Evolutionary conservation across 306 rosid species (phyloP).

Genomic region (Acacia acuminata): DNA sequence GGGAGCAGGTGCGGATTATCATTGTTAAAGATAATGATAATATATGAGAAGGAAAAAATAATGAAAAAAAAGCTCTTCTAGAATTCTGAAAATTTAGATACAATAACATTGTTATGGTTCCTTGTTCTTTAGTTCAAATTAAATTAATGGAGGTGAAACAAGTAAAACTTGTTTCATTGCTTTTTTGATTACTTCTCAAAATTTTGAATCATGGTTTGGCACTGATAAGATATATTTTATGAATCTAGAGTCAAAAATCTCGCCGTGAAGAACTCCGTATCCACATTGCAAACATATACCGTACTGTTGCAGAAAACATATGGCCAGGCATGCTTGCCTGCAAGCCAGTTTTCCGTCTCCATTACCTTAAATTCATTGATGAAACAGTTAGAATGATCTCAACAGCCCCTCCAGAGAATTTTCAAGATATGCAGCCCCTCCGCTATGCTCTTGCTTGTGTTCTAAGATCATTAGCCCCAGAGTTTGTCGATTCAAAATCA

Average conservation of each 20-base stretch:
- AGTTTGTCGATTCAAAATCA: slow-evolving; percentile 93
- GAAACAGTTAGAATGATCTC: slow-evolving; percentile 74
- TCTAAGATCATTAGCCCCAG: slow-evolving; percentile 93
- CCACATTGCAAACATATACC: slow-evolving; percentile 90
- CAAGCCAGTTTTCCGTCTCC: slow-evolving; percentile 81
- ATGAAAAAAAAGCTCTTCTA: background rate
- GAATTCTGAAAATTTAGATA: slow-evolving; percentile 15
- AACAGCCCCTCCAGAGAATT: slow-evolving; percentile 73
- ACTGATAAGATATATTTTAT: slow-evolving; percentile 31
- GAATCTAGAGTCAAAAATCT: slow-evolving; percentile 80
- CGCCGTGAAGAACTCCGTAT: slow-evolving; percentile 97
- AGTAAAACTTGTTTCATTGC: slow-evolving; percentile 20
- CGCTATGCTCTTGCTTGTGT: slow-evolving; percentile 97
- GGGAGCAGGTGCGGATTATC: background rate
- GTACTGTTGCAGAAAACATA: slow-evolving; percentile 89
- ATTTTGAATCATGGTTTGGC: slow-evolving; percentile 28
- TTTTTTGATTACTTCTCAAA: slow-evolving; percentile 27
- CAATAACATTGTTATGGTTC: slow-evolving; percentile 19
- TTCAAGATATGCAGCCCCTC: slow-evolving; percentile 93
- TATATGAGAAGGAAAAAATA: slow-evolving; percentile 11
- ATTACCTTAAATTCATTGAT: slow-evolving; percentile 89
- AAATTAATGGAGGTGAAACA: slow-evolving; percentile 9
- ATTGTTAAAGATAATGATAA: slow-evolving; percentile 9
- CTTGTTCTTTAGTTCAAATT: slow-evolving; percentile 19
- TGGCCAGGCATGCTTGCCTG: slow-evolving; percentile 97